Conservation (phyloP, 805 yeast species). For the Ogataea polymorpha region DNA sequence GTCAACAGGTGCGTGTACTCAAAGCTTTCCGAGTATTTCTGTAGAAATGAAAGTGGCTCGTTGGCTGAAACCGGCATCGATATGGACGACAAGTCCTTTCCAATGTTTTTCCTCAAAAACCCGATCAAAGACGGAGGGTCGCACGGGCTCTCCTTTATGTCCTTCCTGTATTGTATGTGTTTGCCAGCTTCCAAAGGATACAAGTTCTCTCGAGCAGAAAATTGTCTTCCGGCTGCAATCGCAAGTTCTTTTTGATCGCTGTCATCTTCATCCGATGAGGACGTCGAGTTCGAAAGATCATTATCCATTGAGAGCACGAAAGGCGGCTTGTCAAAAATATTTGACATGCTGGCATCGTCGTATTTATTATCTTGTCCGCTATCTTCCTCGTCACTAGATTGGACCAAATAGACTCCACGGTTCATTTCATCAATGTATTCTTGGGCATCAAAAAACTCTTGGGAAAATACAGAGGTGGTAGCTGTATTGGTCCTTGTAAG, state of each 20-base stretch:
- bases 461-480: conserved; percentile 40
- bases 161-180: conserved; percentile 51
- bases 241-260: conserved; percentile 7
- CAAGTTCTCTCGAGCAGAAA: conserved; percentile 34
- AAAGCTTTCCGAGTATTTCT: conserved; percentile 72
- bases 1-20: conserved; percentile 73
- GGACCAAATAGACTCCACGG: conserved; percentile 56
- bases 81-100: conserved; percentile 79
- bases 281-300: conserved; percentile 7
- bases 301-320: conserved; percentile 7
- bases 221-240: neutral
- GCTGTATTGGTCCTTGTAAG: conserved; percentile 27
- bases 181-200: conserved; percentile 63
- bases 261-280: conserved; percentile 17
- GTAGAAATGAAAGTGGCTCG: conserved; percentile 85
- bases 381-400: conserved; percentile 28
- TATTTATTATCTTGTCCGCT: conserved; percentile 15
- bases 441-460: conserved; percentile 66
- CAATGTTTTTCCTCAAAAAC: conserved; percentile 83
- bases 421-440: conserved; percentile 51
- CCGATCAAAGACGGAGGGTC: conserved; percentile 82
- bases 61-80: conserved; percentile 94
- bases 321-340: conserved; percentile 6
- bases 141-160: conserved; percentile 53
- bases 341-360: conserved; percentile 9